Evolutionary conservation across 192 early-diverging fungal genomes (phyloP), one percentile per base, ranked within the genome.

Genomic region (Rhizoclosmatium globosum): DNA sequence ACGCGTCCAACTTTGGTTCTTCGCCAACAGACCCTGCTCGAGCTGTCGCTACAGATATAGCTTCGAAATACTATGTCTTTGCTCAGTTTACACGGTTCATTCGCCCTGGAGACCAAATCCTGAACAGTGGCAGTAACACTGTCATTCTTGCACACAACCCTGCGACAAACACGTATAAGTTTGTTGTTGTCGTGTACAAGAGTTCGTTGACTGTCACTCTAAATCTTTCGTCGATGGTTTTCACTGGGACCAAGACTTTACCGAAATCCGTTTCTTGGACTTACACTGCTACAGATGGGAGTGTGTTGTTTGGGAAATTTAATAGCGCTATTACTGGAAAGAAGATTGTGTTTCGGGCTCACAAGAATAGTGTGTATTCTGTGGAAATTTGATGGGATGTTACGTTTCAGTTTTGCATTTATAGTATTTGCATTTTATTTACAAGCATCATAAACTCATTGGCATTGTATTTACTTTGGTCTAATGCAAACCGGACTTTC

Each of bases 21-120:
- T 7, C 42, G 23, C n/a, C 72, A 4, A 46, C 7, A 3, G 60
- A 77, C 42, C 23, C 53, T 39, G 38, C 53, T 50, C 58, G 71
- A 1, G 44, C 45, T 19, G 60, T 68, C 23, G 19, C 38, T 59
- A 44, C 66, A 6, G 64, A 71, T 9, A 45, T 81, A 23, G 23
- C 17, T 19, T 23, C 53, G 1, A 70, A 67, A 42, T 68, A 69
- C 74, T 81, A 21, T 62, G 77, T 81, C n/a, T 74, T 71, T 46
- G 80, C 80, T 44, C 80, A 81, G 31, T 81, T 81, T 65, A 80
- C 80, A 31, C 65, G 80, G 2, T 81, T 80, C 67, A 80, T 81
- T 39, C 74, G 70, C 2, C 65, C 76, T 4, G 77, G 77, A 4
- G 60, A 79, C 42, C 39, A 74, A 44, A 79, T 79, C 42, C 19